phyloP scores from a whole-genome alignment of 2,329 filamentous ascomycete species.

The Aspergillus sp. region DNA sequence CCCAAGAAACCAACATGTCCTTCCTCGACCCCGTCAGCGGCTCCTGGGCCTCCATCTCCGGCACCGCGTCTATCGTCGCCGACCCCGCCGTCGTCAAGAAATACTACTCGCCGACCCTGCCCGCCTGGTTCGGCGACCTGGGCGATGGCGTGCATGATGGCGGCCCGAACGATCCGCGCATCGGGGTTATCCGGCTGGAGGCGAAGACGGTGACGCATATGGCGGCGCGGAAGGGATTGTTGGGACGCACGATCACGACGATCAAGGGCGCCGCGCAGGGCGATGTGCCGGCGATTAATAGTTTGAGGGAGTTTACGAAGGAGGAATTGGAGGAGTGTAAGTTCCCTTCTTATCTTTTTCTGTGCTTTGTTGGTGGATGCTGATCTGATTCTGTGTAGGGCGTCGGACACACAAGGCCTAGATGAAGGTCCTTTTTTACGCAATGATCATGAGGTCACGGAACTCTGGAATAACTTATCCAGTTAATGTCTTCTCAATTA shows the following conservation, averaged over 20 bases:
- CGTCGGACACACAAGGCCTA: slow-evolving; percentile 26
- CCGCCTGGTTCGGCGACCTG: slow-evolving; percentile 84
- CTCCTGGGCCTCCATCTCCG: slow-evolving; percentile 86
- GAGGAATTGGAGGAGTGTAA: slow-evolving; percentile 63
- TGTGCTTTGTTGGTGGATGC: background rate
- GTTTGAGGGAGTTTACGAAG: slow-evolving; percentile 70
- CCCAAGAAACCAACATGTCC: slow-evolving; percentile 72
- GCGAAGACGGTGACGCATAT: slow-evolving; percentile 72
- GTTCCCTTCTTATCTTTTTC: slow-evolving; percentile 11
- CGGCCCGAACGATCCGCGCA: slow-evolving; percentile 75
- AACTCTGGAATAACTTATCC: background rate
- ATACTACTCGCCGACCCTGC: slow-evolving; percentile 71
- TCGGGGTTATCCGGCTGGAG: slow-evolving; percentile 77
- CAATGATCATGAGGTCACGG: background rate
- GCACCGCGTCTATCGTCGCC: slow-evolving; percentile 66
- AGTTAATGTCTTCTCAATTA: background rate
- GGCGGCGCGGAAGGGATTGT: slow-evolving; percentile 59
- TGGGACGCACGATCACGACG: slow-evolving; percentile 67
- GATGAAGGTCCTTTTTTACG: slow-evolving; percentile 12
- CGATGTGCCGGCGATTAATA: slow-evolving; percentile 70
- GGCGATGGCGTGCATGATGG: slow-evolving; percentile 82
- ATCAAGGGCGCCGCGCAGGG: slow-evolving; percentile 75
- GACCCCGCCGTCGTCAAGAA: slow-evolving; percentile 69
- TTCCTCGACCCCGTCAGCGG: slow-evolving; percentile 72
- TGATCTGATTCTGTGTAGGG: slow-evolving; percentile 23